Evolutionary conservation across 2,329 filamentous ascomycete species (phyloP), one percentile per base, ranked within the genome.

Genomic region (Diatrype stigma): DNA sequence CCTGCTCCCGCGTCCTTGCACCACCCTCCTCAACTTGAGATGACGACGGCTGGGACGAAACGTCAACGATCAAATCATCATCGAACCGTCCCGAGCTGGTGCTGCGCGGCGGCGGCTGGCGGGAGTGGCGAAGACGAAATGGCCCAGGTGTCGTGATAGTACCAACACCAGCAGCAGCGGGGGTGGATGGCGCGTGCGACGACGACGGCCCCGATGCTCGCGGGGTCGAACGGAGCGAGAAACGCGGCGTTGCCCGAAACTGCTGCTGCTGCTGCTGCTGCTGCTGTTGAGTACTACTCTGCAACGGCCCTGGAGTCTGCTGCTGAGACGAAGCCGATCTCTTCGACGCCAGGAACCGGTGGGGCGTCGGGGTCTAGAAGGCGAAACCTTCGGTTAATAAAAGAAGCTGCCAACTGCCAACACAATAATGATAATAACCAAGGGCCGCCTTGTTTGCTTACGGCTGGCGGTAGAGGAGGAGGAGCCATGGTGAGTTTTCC

Each of bases 181-280:
- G 16, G 21, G 21, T 16, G 12, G 22, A 23, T 6, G 56, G 51
- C 22, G 60, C 57, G 12, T 62, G 59, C 34, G 57, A 54, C 12
- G 55, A 55, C 0, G 49, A 47, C 22, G 49, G 40, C 2, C 34
- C 19, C 3, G 51, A 45, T 8, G 53, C 48, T 19, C 59, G 60
- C 22, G 64, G 63, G 26, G 64, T 66, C 6, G 63, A 67, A 45
- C 62, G 59, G 37, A 63, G 60, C n/a, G 63, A 63, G 53, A 68
- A 68, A 3, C 63, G 59, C 45, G 65, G 65, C 21, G 64, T 68
- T 1, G 61, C 60, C 8, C 62, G 64, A 48, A 68, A 68, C 51
- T 67, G 65, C 55, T 64, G 63, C 35, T 38, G 16, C 35, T 38
- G 34, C 55, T 49, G 40, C 62, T 53, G 48, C 46, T 47, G 37